Conservation (phyloP, 2,329 filamentous ascomycete species). For the Diaporthe vaccinii region DNA sequence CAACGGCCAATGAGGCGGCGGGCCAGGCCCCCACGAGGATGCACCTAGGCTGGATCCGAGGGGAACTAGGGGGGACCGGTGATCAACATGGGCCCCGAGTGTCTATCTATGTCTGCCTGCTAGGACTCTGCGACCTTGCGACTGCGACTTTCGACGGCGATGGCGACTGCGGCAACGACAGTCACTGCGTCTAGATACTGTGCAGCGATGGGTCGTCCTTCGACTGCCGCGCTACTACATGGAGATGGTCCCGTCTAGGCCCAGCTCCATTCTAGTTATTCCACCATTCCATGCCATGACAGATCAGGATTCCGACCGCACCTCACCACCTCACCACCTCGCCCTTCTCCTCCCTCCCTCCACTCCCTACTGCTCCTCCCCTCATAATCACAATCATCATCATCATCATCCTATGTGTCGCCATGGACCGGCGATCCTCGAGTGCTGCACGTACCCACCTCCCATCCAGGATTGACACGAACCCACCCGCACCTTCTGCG, state of each 20-base stretch:
- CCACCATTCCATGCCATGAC: not conserved
- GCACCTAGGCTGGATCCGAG: constrained; percentile 37
- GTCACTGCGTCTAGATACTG: not conserved
- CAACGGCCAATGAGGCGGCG: constrained; percentile 29
- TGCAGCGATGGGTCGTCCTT: not conserved
- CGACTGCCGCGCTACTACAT: constrained; percentile 1
- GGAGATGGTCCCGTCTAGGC: not conserved
- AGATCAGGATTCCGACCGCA: constrained; percentile 3
- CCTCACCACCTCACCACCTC: not conserved
- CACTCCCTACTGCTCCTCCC: not conserved
- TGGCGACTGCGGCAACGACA: constrained; percentile 5
- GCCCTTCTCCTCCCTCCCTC: not conserved
- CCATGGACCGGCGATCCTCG: constrained; percentile 8
- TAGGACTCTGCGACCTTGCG: not conserved
- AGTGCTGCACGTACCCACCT: not conserved
- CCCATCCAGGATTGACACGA: not conserved
- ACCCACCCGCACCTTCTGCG: constrained; percentile 26
- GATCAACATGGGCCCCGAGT: constrained; percentile 1
- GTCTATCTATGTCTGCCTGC: not conserved
- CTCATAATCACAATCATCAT: not conserved
- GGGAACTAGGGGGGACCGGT: constrained; percentile 26
- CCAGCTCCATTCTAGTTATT: not conserved
- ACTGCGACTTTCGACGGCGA: not conserved
- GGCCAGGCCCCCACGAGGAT: constrained; percentile 24
- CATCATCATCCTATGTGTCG: not conserved